Conservation (phyloP, 1,139 yeast genomes). For the Sugiyamaella sp. region DNA sequence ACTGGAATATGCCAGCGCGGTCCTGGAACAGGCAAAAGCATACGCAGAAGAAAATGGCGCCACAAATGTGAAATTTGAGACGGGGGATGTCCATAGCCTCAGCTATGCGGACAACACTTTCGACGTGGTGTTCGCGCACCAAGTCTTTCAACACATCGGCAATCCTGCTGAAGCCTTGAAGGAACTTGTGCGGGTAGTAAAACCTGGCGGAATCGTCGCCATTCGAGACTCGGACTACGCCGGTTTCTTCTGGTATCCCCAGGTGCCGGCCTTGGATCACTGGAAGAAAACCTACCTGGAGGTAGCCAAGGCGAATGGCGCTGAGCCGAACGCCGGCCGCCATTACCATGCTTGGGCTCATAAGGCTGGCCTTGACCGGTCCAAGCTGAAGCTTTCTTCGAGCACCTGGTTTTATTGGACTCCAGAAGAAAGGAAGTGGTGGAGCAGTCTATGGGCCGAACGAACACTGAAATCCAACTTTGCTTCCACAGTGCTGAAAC, state of each 20-base stretch:
- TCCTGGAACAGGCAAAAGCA: constrained; percentile 40
- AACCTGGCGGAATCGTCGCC: constrained; percentile 39
- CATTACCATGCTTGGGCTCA: constrained; percentile 27
- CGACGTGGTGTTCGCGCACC: constrained; percentile 48
- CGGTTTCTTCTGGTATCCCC: constrained; percentile 33
- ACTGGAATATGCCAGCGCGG: constrained; percentile 43
- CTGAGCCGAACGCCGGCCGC: constrained; percentile 34
- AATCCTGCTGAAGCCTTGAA: constrained; percentile 41
- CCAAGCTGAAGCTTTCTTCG: constrained; percentile 23
- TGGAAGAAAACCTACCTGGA: constrained; percentile 29
- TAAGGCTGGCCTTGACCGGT: constrained; percentile 30
- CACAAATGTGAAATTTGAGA: constrained; percentile 40
- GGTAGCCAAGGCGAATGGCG: constrained; percentile 33
- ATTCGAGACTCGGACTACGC: constrained; percentile 44
- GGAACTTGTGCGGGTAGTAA: constrained; percentile 37
- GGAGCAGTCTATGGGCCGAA: constrained; percentile 36
- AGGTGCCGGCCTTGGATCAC: constrained; percentile 23
- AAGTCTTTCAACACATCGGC: constrained; percentile 46
- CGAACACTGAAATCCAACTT: constrained; percentile 31
- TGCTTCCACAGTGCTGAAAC: constrained; percentile 26
- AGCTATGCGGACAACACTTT: constrained; percentile 46
- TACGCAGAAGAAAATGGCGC: constrained; percentile 27
- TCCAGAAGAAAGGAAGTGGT: constrained; percentile 31
- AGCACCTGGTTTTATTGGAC: constrained; percentile 34
- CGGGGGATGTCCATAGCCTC: constrained; percentile 43